Evolutionary conservation across 306 rosid genomes (phyloP).

Genomic region (Quillaja saponaria): DNA sequence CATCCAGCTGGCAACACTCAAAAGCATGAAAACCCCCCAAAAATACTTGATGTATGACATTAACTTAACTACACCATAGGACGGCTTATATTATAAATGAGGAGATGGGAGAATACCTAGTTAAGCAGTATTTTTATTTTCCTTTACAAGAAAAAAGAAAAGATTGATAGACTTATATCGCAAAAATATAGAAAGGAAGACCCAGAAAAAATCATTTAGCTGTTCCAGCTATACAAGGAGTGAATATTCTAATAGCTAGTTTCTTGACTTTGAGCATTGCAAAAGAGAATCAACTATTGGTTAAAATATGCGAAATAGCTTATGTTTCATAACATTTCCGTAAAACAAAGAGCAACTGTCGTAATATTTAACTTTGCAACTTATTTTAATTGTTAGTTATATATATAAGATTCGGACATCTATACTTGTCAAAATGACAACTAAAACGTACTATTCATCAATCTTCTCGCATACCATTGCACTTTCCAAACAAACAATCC

Average conservation of each 20-base stretch:
- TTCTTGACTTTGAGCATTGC: too few relatives aligned
- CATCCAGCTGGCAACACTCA: background rate
- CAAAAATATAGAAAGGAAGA: background rate
- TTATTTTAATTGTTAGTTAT: background rate
- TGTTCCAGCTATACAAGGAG: too few relatives aligned
- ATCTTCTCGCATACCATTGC: background rate
- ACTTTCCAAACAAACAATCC: background rate
- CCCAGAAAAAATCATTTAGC: too few relatives aligned
- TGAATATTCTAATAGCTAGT: too few relatives aligned
- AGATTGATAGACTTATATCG: background rate
- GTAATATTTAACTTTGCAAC: too few relatives aligned
- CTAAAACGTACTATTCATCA: background rate
- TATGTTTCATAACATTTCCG: too few relatives aligned
- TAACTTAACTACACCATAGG: background rate
- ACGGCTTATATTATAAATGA: background rate
- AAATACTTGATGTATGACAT: background rate
- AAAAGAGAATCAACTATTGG: too few relatives aligned
- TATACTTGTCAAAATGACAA: background rate
- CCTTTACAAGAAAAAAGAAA: too few relatives aligned
- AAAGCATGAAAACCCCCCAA: too few relatives aligned
- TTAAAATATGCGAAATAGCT: too few relatives aligned
- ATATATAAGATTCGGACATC: conserved; percentile 3
- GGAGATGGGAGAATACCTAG: background rate
- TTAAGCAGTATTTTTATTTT: too few relatives aligned
- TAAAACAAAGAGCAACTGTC: too few relatives aligned